Evolutionary conservation across 345 rosid genomes (phyloP).

Genomic region (Populus tremula): DNA sequence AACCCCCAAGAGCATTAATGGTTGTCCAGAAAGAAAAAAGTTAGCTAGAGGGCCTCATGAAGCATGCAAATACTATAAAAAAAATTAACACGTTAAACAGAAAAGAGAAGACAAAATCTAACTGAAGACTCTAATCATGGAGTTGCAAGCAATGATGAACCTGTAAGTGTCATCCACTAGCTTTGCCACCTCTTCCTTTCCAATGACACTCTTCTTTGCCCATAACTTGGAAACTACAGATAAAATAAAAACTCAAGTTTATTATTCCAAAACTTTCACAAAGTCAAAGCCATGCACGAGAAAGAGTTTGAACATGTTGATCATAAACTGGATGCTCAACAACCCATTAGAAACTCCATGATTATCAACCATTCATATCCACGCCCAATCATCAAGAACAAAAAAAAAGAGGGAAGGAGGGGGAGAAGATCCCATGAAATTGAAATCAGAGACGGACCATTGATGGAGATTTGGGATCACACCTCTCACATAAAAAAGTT

Average conservation of each 20-base stretch:
- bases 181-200: conserved; percentile 86
- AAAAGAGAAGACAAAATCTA: neutral
- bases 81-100: neutral
- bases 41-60: neutral
- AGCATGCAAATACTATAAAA: neutral
- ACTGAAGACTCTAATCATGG: neutral
- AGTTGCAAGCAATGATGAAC: conserved; percentile 28
- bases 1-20: conserved; percentile 1
- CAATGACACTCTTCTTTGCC: conserved; percentile 62
- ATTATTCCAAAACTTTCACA: neutral
- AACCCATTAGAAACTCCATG: neutral
- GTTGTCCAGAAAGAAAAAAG: neutral
- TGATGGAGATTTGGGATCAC: neutral
- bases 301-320: neutral
- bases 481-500: neutral
- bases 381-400: neutral
- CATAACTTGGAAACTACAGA: conserved; percentile 62
- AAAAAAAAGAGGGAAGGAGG: neutral
- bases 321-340: neutral
- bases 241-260: neutral
- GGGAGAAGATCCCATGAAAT: neutral
- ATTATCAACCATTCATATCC: neutral
- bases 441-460: neutral
- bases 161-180: conserved; percentile 89
- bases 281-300: neutral